Conservation (phyloP, 805 yeast genomes). For the Hanseniaspora nectarophila region DNA sequence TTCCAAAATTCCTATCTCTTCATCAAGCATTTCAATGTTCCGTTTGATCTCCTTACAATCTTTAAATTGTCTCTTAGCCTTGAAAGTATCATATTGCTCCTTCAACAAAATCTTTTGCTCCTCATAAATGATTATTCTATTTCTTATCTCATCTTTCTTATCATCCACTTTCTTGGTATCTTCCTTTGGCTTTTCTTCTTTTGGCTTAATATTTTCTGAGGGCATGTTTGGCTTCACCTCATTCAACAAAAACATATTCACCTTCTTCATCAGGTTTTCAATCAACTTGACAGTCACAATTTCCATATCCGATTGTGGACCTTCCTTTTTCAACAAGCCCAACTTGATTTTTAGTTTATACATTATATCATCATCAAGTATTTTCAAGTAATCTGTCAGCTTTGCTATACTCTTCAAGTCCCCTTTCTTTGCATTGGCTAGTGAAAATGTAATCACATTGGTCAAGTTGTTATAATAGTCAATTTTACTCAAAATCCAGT, state of each 20-base stretch:
- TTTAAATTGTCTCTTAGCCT: conserved; percentile 2
- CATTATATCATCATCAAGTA: conserved; percentile 8
- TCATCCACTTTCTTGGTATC: neutral
- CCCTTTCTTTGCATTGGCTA: neutral
- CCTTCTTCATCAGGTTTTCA: neutral
- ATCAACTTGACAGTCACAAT: neutral
- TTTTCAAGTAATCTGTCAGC: conserved; percentile 1
- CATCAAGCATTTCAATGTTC: conserved; percentile 1
- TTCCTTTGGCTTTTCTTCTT: neutral
- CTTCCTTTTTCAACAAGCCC: neutral
- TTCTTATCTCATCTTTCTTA: neutral
- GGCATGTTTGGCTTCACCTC: conserved; percentile 1
- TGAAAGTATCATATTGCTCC: neutral
- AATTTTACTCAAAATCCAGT: conserved; percentile 11
- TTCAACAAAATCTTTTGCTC: conserved; percentile 1
- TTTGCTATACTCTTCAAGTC: neutral
- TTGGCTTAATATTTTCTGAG: neutral
- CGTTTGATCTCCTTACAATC: conserved; percentile 3
- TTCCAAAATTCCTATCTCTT: neutral
- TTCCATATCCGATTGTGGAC: neutral
- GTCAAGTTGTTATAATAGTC: conserved; percentile 7
- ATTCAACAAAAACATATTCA: neutral
- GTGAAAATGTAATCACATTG: neutral
- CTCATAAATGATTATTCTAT: conserved; percentile 1
- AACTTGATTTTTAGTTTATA: neutral